phyloP scores from a whole-genome alignment of 495 filamentous ascomycete genomes.

The Trichoderma erinaceum region DNA sequence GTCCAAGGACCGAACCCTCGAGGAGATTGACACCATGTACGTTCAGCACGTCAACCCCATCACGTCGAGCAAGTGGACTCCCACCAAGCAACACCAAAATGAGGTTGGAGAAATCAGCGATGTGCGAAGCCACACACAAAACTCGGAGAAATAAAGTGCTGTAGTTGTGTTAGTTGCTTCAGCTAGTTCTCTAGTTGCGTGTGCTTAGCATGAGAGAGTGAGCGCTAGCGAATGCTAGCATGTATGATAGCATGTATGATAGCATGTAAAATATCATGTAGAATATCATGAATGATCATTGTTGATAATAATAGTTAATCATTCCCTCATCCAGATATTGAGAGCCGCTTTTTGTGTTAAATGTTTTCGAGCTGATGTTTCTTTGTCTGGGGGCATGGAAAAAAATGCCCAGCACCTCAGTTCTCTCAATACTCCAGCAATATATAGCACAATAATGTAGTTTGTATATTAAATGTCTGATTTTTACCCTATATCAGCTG shows the following conservation, averaged over 20 bases:
- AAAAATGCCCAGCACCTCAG: no score
- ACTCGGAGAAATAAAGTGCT: not conserved
- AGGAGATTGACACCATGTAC: slow-evolving; percentile 80
- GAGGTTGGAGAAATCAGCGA: not conserved
- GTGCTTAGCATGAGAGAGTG: not conserved
- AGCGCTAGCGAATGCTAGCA: not conserved
- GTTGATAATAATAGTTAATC: not conserved
- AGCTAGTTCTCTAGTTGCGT: not conserved
- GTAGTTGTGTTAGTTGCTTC: not conserved
- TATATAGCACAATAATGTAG: no score
- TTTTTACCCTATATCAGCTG: no score
- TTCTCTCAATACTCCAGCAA: no score
- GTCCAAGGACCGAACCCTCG: slow-evolving; percentile 48
- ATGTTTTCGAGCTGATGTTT: not conserved
- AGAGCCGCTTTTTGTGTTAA: not conserved
- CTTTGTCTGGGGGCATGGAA: no score
- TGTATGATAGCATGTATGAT: not conserved
- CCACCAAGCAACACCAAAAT: not conserved
- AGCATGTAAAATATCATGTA: not conserved
- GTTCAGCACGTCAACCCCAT: slow-evolving; percentile 59
- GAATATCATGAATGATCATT: not conserved
- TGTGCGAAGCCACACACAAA: not conserved
- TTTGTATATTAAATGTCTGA: no score
- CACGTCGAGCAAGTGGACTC: slow-evolving; percentile 8
- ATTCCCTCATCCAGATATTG: not conserved